Conservation (phyloP, 2,329 filamentous ascomycete species). For the Lasiodiplodia sp. region DNA sequence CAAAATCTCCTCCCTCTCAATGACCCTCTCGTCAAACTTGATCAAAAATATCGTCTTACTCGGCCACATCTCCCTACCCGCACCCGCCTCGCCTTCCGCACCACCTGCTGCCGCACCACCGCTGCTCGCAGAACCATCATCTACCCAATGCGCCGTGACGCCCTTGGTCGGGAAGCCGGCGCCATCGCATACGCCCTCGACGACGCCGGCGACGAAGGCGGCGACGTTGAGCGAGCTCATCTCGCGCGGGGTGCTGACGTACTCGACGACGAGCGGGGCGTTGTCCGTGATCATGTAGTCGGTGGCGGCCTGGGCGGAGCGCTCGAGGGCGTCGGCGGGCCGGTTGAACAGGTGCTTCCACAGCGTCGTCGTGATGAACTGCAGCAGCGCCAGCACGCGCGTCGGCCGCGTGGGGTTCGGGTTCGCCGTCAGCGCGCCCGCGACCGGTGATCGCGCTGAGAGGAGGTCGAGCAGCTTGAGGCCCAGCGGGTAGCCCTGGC, state of each 20-base stretch:
- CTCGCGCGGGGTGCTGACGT: slow-evolving; percentile 90
- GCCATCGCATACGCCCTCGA: slow-evolving; percentile 95
- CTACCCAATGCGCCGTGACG: slow-evolving; percentile 82
- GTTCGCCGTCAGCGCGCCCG: slow-evolving; percentile 35
- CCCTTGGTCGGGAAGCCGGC: slow-evolving; percentile 82
- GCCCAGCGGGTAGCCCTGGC: slow-evolving; percentile 91
- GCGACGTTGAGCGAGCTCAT: slow-evolving; percentile 98
- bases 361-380: slow-evolving; percentile 91
- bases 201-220: slow-evolving; percentile 91
- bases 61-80: slow-evolving; percentile 80
- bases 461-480: slow-evolving; percentile 89
- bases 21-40: slow-evolving; percentile 87
- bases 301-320: slow-evolving; percentile 81
- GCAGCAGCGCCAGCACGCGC: slow-evolving; percentile 87
- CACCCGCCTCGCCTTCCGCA: slow-evolving; percentile 61
- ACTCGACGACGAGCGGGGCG: slow-evolving; percentile 93
- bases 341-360: slow-evolving; percentile 93
- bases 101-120: slow-evolving; percentile 55
- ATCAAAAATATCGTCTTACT: slow-evolving; percentile 95
- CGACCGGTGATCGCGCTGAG: slow-evolving; percentile 46
- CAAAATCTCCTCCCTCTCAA: slow-evolving; percentile 88
- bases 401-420: slow-evolving; percentile 69
- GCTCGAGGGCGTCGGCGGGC: slow-evolving; percentile 90
- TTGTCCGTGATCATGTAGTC: slow-evolving; percentile 99
- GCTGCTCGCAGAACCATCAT: slow-evolving; percentile 56